These are phyloP conservation scores for Fraxinus floribunda DNA, from an alignment of 305 asterid species.

Conservation along the genomic window DNA sequence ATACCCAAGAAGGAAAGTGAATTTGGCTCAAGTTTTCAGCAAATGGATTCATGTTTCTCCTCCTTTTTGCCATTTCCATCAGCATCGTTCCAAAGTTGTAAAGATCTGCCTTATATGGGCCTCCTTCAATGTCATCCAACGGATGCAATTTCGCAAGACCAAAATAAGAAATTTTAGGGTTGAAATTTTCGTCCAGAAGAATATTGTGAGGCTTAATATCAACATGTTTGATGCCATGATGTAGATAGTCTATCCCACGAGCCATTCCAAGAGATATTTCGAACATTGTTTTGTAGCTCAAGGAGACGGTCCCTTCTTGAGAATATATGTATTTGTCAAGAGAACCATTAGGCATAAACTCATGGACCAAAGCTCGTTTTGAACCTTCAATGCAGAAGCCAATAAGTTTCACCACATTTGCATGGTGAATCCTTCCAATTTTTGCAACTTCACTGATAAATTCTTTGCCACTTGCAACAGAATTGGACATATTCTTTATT, in stretches of 20 bases:
- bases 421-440: constrained; percentile 37
- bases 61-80: constrained; percentile 42
- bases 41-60: constrained; percentile 25
- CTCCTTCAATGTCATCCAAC: constrained; percentile 29
- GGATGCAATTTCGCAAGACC: constrained; percentile 32
- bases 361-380: constrained; percentile 35
- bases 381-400: constrained; percentile 39
- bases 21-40: constrained; percentile 21
- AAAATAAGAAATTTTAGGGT: constrained; percentile 39
- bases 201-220: constrained; percentile 39
- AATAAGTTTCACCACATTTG: constrained; percentile 33
- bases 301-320: constrained; percentile 9
- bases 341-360: constrained; percentile 39
- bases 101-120: constrained; percentile 41
- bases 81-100: constrained; percentile 52
- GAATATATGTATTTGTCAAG: constrained; percentile 31
- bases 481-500: constrained; percentile 31
- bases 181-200: constrained; percentile 36
- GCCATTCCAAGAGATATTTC: constrained; percentile 43
- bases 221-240: constrained; percentile 31
- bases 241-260: constrained; percentile 38
- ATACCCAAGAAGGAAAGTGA: constrained; percentile 46
- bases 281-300: constrained; percentile 33
- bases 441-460: constrained; percentile 32
- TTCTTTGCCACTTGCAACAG: constrained; percentile 32